Evolutionary conservation across 2,329 filamentous ascomycete species (phyloP).

Genomic region (Xylariaceae sp.): DNA sequence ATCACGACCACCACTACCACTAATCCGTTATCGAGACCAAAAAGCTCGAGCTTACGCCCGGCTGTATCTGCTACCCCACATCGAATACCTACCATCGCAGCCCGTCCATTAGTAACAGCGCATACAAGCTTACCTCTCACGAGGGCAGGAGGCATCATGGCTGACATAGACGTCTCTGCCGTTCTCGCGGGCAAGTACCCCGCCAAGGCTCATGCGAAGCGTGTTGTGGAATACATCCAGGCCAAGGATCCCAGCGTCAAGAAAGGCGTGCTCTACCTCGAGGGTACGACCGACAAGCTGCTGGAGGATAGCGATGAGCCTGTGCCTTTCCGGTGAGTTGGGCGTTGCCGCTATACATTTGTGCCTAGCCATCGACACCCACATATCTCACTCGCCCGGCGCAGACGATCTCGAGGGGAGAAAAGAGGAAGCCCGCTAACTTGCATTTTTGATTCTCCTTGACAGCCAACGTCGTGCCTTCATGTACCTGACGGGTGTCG

Average conservation of each 20-base stretch:
- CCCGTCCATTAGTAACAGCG: slow-evolving; percentile 9
- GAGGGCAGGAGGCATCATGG: slow-evolving; percentile 14
- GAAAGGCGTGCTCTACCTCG: slow-evolving; percentile 78
- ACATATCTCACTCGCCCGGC: no score
- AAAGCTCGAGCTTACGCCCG: no score
- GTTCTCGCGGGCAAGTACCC: slow-evolving; percentile 66
- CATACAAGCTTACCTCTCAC: slow-evolving; percentile 1
- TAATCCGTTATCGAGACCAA: no score
- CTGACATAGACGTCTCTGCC: slow-evolving; percentile 40
- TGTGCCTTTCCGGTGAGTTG: slow-evolving; percentile 67
- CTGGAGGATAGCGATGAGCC: slow-evolving; percentile 87
- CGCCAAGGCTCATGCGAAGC: slow-evolving; percentile 79
- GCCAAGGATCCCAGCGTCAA: slow-evolving; percentile 59
- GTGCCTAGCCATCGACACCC: no score
- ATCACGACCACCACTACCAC: no score
- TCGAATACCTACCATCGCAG: slow-evolving; percentile 1
- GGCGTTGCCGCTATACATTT: no score
- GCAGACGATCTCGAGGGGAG: no score
- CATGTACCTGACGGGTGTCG: slow-evolving; percentile 87
- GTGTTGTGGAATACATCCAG: slow-evolving; percentile 75
- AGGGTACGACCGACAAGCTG: slow-evolving; percentile 75
- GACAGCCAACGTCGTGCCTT: slow-evolving; percentile 88
- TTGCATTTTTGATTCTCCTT: no score
- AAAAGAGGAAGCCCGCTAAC: no score
- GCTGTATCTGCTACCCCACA: slow-evolving; percentile 1